Evolutionary conservation across 2,329 filamentous ascomycete genomes (phyloP).

Genomic region (Fusarium neocosmosporiellum): DNA sequence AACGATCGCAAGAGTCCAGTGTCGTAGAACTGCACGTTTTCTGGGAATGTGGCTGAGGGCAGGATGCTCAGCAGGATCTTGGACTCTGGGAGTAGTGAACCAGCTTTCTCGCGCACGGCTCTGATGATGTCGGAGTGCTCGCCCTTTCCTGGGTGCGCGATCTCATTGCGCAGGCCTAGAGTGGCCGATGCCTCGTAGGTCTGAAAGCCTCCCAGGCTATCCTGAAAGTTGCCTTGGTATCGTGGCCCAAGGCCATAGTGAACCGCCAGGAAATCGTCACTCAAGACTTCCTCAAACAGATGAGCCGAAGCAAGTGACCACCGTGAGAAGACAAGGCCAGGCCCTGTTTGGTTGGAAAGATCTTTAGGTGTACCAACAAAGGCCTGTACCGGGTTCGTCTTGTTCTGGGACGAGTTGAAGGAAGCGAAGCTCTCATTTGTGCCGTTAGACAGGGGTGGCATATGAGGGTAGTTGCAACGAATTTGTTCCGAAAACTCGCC

Average conservation of each 20-base stretch:
- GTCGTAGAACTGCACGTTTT: constrained; percentile 83
- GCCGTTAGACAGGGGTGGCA: constrained; percentile 72
- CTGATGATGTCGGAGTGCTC: constrained; percentile 91
- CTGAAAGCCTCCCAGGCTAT: constrained; percentile 94
- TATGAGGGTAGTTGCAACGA: constrained; percentile 87
- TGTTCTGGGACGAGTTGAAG: constrained; percentile 68
- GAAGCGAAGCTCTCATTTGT: constrained; percentile 77
- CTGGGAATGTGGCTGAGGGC: constrained; percentile 81
- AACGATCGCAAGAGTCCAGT: constrained; percentile 80
- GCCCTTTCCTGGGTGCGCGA: constrained; percentile 88
- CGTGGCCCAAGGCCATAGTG: constrained; percentile 89
- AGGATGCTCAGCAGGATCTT: constrained; percentile 87
- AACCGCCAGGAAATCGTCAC: constrained; percentile 91
- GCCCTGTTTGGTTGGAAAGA: constrained; percentile 79
- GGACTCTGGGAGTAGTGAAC: constrained; percentile 81
- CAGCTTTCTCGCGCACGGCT: constrained; percentile 88
- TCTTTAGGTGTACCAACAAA: constrained; percentile 94
- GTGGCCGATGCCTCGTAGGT: constrained; percentile 95
- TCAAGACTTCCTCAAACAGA: constrained; percentile 86
- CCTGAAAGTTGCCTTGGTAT: constrained; percentile 96
- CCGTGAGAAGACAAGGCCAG: constrained; percentile 78
- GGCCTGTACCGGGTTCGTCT: constrained; percentile 81
- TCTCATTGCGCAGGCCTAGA: constrained; percentile 90
- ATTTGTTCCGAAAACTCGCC: constrained; percentile 94
- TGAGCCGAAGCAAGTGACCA: constrained; percentile 94